These are phyloP conservation scores for Plenodomus lindquistii DNA, from an alignment of 2,329 filamentous ascomycete genomes.

Conservation along the genomic window DNA sequence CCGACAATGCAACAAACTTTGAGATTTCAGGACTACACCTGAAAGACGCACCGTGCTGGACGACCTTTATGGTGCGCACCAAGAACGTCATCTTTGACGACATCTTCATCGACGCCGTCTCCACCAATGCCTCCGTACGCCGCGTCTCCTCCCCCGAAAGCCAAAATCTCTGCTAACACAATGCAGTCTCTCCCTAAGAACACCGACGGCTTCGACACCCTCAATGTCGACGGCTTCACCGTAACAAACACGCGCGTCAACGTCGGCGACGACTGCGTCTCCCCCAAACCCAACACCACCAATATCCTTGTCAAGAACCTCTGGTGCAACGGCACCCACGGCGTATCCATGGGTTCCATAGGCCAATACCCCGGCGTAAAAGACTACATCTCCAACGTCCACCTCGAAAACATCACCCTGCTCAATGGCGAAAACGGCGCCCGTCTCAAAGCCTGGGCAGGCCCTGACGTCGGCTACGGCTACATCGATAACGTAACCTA, in stretches of 20 bases:
- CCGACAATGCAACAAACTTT: slow-evolving; percentile 63
- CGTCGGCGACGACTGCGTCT: slow-evolving; percentile 41
- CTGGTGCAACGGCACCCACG: slow-evolving; percentile 41
- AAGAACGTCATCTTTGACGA: slow-evolving; percentile 60
- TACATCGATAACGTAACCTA: slow-evolving; percentile 67
- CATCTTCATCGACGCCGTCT: slow-evolving; percentile 59
- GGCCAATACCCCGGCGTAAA: slow-evolving; percentile 37
- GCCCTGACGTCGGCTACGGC: slow-evolving; percentile 60
- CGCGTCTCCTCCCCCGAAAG: neutral
- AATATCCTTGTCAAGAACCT: slow-evolving; percentile 40
- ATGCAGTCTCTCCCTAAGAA: slow-evolving; percentile 57
- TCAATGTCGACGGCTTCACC: slow-evolving; percentile 59
- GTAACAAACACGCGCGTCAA: slow-evolving; percentile 44
- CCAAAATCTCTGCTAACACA: neutral
- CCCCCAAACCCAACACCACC: slow-evolving; percentile 39
- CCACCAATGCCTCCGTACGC: slow-evolving; percentile 48
- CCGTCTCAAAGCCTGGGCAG: slow-evolving; percentile 65
- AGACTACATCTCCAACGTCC: slow-evolving; percentile 48
- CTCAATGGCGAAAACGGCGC: slow-evolving; percentile 59
- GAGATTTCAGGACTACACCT: slow-evolving; percentile 62
- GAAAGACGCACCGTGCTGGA: slow-evolving; percentile 66
- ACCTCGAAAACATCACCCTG: slow-evolving; percentile 63
- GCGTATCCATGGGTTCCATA: slow-evolving; percentile 38
- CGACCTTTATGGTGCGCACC: slow-evolving; percentile 63
- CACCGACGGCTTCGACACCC: slow-evolving; percentile 65